These are phyloP conservation scores for Penicillium atrosanguineum DNA, from an alignment of 495 filamentous ascomycete genomes.

Conservation along the genomic window DNA sequence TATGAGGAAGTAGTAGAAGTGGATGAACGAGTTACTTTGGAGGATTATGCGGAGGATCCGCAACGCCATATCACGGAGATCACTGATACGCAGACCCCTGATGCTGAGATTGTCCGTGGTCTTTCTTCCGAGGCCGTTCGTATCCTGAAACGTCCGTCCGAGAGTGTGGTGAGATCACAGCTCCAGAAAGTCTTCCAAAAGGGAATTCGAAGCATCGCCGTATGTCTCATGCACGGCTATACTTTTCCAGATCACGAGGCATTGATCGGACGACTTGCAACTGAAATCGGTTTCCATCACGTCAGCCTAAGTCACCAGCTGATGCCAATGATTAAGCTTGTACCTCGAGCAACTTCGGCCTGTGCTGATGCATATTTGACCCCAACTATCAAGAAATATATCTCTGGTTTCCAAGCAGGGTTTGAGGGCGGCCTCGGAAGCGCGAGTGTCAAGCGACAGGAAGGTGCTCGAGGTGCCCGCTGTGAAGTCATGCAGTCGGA, in stretches of 20 bases:
- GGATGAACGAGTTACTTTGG: slow-evolving; percentile 79
- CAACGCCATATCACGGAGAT: slow-evolving; percentile 14
- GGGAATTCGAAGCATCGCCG: slow-evolving; percentile 43
- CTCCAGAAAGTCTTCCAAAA: slow-evolving; percentile 31
- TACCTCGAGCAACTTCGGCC: slow-evolving; percentile 76
- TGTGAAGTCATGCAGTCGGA: slow-evolving; percentile 52
- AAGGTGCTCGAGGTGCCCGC: slow-evolving; percentile 43
- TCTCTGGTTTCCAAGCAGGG: slow-evolving; percentile 72
- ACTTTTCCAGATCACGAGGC: slow-evolving; percentile 46
- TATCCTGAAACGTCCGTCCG: slow-evolving; percentile 30
- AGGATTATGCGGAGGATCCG: slow-evolving; percentile 45
- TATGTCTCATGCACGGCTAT: slow-evolving; percentile 49
- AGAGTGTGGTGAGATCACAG: slow-evolving; percentile 26
- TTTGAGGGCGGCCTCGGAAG: slow-evolving; percentile 41
- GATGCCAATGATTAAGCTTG: slow-evolving; percentile 77
- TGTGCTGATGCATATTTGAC: slow-evolving; percentile 93
- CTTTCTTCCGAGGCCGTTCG: slow-evolving; percentile 40
- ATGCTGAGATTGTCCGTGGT: slow-evolving; percentile 20
- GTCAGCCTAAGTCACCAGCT: slow-evolving; percentile 52
- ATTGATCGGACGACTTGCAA: slow-evolving; percentile 23
- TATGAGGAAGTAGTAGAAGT: slow-evolving; percentile 70
- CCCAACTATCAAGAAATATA: slow-evolving; percentile 86
- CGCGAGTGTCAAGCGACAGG: slow-evolving; percentile 22
- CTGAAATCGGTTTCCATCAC: slow-evolving; percentile 38
- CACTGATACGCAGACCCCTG: background rate